Evolutionary conservation across 1,284 basidiomycete genomes (phyloP).

Genomic region (Malassezia nana): DNA sequence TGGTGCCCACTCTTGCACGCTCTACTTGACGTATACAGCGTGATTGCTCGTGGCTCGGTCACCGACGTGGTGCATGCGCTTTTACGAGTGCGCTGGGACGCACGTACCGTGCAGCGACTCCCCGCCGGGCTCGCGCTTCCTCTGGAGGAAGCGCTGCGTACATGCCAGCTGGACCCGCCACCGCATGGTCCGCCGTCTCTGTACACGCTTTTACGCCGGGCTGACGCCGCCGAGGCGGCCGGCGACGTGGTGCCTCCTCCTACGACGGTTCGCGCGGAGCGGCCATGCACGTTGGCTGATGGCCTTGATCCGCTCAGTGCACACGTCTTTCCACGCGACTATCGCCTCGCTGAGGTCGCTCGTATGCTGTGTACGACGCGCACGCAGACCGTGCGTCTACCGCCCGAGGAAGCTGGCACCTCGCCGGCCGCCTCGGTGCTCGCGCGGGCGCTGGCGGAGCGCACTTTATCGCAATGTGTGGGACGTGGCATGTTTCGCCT

Average conservation of each 20-base stretch:
- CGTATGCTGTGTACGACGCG: slow-evolving; percentile 35
- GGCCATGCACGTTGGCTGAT: slow-evolving; percentile 19
- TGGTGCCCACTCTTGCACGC: not conserved
- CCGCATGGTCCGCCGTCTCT: slow-evolving; percentile 61
- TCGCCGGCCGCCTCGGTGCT: slow-evolving; percentile 13
- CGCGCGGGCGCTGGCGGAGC: slow-evolving; percentile 23
- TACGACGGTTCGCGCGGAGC: slow-evolving; percentile 8
- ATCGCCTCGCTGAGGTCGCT: slow-evolving; percentile 37
- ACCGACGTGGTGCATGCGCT: slow-evolving; percentile 56
- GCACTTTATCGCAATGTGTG: slow-evolving; percentile 33
- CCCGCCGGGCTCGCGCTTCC: slow-evolving; percentile 69
- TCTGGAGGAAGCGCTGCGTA: slow-evolving; percentile 67
- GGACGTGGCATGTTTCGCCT: slow-evolving; percentile 42
- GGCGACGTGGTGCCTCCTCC: slow-evolving; percentile 4
- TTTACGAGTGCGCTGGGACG: slow-evolving; percentile 54
- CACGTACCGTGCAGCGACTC: slow-evolving; percentile 52
- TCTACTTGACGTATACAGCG: slow-evolving; percentile 2
- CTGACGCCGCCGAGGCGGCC: slow-evolving; percentile 56
- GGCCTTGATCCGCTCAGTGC: slow-evolving; percentile 34
- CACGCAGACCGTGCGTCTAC: slow-evolving; percentile 23
- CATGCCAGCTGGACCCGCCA: slow-evolving; percentile 67
- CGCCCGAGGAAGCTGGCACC: slow-evolving; percentile 27
- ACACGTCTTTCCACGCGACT: slow-evolving; percentile 34
- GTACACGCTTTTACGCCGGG: slow-evolving; percentile 66
- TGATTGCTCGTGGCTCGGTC: slow-evolving; percentile 1